Conservation (phyloP, 495 filamentous ascomycete species). For the Saxophila tyrrhenica region DNA sequence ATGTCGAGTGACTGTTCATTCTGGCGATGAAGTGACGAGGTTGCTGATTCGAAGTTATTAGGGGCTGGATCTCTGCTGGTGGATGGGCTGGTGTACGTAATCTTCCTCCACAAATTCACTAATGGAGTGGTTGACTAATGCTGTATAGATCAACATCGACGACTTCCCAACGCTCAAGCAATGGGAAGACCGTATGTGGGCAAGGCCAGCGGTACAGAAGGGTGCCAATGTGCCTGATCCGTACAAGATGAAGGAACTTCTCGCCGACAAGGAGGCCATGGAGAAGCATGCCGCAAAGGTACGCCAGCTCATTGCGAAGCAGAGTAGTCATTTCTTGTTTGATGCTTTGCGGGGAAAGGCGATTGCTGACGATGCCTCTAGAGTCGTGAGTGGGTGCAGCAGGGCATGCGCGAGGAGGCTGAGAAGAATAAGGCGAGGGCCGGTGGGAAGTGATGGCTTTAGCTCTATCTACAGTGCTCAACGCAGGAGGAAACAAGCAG, state of each 20-base stretch:
- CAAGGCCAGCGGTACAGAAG: conserved; percentile 59
- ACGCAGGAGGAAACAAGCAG: no score
- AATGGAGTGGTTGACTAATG: neutral
- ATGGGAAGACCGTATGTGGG: conserved; percentile 55
- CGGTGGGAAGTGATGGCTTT: conserved; percentile 1
- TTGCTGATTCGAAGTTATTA: neutral
- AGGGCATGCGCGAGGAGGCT: conserved; percentile 45
- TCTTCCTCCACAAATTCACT: neutral
- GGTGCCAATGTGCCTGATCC: conserved; percentile 64
- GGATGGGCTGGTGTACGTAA: conserved; percentile 17
- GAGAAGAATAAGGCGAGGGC: conserved; percentile 33
- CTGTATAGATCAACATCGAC: conserved; percentile 45
- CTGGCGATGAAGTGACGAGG: neutral
- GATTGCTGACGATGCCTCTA: neutral
- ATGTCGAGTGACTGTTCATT: conserved; percentile 45
- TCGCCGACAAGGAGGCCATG: conserved; percentile 56
- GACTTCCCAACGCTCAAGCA: conserved; percentile 61
- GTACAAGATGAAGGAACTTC: conserved; percentile 53
- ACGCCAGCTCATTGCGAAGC: neutral
- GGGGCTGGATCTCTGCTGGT: conserved; percentile 8
- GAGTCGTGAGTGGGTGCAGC: conserved; percentile 46
- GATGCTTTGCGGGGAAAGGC: neutral
- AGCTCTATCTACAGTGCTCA: no score
- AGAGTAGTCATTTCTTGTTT: neutral
- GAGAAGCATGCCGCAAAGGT: conserved; percentile 43